A percentile compares a stretch with the other conserved stretches of the same genome.
These are phyloP conservation scores for Mycena sanguinolenta DNA, from an alignment of 768 basidiomycete genomes.

Conservation along the genomic window DNA sequence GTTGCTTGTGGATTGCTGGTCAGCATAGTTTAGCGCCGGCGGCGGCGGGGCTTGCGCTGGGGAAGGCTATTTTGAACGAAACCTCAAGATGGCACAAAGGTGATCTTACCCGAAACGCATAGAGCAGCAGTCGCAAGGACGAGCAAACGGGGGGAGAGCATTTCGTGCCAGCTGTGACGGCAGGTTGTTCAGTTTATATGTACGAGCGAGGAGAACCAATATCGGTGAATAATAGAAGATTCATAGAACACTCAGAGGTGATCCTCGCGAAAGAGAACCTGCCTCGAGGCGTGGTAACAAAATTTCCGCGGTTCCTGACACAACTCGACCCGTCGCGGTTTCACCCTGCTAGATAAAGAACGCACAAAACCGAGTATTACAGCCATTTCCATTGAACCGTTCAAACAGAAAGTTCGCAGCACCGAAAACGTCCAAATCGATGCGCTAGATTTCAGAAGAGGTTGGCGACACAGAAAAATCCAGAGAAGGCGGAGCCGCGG, in stretches of 20 bases:
- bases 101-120: constrained; percentile 23
- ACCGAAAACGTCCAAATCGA: too few species aligned
- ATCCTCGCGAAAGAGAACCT: constrained; percentile 6
- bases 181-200: constrained; percentile 1
- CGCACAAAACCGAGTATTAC: background rate
- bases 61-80: background rate
- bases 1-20: constrained; percentile 21
- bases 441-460: background rate
- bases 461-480: background rate
- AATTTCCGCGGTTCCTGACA: constrained; percentile 16
- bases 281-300: background rate
- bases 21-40: constrained; percentile 21
- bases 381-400: background rate
- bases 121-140: constrained; percentile 19
- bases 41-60: constrained; percentile 21
- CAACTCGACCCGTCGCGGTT: constrained; percentile 5
- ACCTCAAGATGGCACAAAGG: background rate
- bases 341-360: background rate
- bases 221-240: constrained; percentile 20
- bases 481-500: background rate
- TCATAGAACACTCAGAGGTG: background rate
- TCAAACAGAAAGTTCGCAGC: background rate
- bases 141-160: constrained; percentile 15
- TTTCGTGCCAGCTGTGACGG: constrained; percentile 5
- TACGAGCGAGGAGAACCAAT: background rate